Evolutionary conservation across 139 green algal species (phyloP), one percentile per base, ranked within the genome.

Genomic region (Pleodorina starrii): DNA sequence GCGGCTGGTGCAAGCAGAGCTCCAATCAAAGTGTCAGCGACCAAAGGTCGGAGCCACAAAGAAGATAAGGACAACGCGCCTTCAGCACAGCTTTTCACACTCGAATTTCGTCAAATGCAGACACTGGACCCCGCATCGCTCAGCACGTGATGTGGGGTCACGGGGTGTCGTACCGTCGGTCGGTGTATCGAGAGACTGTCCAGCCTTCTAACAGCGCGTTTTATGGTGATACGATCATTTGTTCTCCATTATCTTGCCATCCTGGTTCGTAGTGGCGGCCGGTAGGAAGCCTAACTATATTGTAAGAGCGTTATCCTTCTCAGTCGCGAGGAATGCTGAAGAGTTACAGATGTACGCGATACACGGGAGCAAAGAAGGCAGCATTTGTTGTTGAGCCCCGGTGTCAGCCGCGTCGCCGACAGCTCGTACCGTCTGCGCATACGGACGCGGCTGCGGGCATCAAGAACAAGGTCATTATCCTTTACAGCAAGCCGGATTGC

Each of bases 401-500:
- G 21, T 25, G 21, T 25, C 54, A 7, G 42, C 35, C 5, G 40
- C 72, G 27, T 6, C 17, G 19, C 72, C 72, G 72, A 54, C 72
- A 80, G 38, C 40, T 57, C 25, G 23, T 1, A 1, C 7, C 72
- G 19, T 80, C 72, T 1, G 40, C 72, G 21, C 72, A 80, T 57
- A 38, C 14, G 25, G 72, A 80, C 1, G 40, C 38, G 54, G 38
- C 35, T 80, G 35, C 38, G 12, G 72, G 25, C 9, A 38, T 35
- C 9, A 12, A 42, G 11, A 9, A 25, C 6, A 82, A 63, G 32
- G 36, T 54, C 32, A 81, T 88, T 10, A 73, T 81, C 5, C 1
- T 89, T 6, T 89, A 89, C 84, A 83, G n/a, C 23, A 89, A 89
- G 36, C 69, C 84, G 4, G 43, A 44, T 21, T 89, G 84, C 29